Conservation (phyloP, 1,284 basidiomycete genomes). For the Thelephora terrestris region DNA sequence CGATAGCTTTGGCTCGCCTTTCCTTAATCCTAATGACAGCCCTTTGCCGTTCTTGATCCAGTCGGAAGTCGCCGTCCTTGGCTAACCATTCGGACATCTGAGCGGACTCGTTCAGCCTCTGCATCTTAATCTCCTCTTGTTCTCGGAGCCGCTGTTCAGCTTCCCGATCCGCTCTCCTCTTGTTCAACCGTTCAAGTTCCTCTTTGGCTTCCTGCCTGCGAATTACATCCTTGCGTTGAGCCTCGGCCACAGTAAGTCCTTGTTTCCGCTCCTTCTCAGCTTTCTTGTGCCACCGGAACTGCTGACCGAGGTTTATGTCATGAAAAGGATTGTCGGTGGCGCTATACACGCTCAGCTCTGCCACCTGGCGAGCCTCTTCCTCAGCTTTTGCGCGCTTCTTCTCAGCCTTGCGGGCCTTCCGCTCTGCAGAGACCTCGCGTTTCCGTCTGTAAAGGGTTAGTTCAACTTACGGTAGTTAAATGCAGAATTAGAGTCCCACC, state of each 20-base stretch:
- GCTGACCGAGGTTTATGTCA: constrained; percentile 89
- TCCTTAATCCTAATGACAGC: constrained; percentile 93
- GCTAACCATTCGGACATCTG: constrained; percentile 98
- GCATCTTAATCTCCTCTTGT: constrained; percentile 86
- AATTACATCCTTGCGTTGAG: constrained; percentile 71
- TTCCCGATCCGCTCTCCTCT: constrained; percentile 85
- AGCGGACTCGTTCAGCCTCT: constrained; percentile 83
- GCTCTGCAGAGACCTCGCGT: constrained; percentile 71
- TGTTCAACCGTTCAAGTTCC: constrained; percentile 88
- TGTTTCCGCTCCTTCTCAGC: constrained; percentile 89
- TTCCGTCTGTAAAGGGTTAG: constrained; percentile 45
- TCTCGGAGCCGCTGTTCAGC: constrained; percentile 81
- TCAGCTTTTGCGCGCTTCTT: constrained; percentile 76
- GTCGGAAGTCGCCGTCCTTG: constrained; percentile 95
- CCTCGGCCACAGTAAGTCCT: constrained; percentile 75
- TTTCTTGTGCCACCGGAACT: constrained; percentile 99
- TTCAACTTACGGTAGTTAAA: background rate
- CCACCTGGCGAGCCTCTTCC: constrained; percentile 79
- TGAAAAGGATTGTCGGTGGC: constrained; percentile 96
- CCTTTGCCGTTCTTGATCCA: constrained; percentile 86
- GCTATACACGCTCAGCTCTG: constrained; percentile 87
- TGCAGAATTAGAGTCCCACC: background rate
- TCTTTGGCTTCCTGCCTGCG: constrained; percentile 88
- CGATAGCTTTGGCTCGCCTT: constrained; percentile 92
- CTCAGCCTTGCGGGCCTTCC: constrained; percentile 70